Base-by-base conservation (phyloP, 805 yeast genomes). In the Kazachstania viticola region DNA sequence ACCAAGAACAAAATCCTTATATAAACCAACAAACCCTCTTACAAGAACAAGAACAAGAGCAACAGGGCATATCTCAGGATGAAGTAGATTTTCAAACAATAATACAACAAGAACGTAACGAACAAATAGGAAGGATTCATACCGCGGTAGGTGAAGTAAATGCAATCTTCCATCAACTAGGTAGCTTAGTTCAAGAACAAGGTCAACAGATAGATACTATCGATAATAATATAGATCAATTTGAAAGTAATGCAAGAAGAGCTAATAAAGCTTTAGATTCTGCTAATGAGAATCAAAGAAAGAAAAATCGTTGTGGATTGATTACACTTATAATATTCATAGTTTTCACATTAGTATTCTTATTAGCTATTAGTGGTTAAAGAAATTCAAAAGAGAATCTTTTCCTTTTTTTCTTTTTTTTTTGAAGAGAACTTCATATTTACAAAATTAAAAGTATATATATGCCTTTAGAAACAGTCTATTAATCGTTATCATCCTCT, bases 71-170 rank as follows among this genome's bases (percentile, higher is more conserved):
- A 1, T 44, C 51, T 9, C 67, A 67, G 37, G 62, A 75, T 18
- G 73, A 78, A 30, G 48, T 79, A 15, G 79, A 73, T 40, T 73
- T 75, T 39, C 88, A 81, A 44, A 45, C 71, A 1, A 51, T 75
- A 1, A 54, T 80, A 4, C 74, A 85, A 2, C 72, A 75, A 35
- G 88, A 83, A 46, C 61, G 95, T 34, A 76, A 79, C 32, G 60
- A 71, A 16, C 91, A 83, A 39, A 79, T 87, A 21, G 62, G 65
- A 19, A 75, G 72, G 38, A 77, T 85, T 7, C 75, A 79, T 27
- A 72, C 73, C 26, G 94, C 94, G 0, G 83, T 85, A 9, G 70
- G 67, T 32, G 95, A 87, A 42, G 82, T 87, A 26, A 85, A 87
- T 53, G 67, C 84, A 8, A 85, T 87, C 4, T 85, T 84, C 53